Evolutionary conservation across 805 yeast species (phyloP).

Genomic region (Suhomyces faveliae): DNA sequence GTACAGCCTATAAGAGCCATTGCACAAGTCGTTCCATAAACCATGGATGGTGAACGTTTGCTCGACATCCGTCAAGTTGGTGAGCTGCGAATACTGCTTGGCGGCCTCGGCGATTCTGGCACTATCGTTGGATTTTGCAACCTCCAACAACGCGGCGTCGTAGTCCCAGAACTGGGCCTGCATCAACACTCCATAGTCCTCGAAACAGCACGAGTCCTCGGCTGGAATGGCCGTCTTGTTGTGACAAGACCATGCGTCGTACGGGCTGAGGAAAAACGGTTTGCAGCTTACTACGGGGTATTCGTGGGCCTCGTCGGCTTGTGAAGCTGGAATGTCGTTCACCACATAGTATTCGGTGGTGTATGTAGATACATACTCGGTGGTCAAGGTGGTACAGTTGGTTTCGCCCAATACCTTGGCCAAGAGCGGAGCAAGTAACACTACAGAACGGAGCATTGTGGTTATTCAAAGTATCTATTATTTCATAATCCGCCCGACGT

Average conservation of each 20-base stretch:
- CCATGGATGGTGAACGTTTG: conserved; percentile 45
- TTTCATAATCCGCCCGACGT: too few relatives aligned
- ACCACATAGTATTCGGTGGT: conserved; percentile 11
- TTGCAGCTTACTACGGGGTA: conserved; percentile 17
- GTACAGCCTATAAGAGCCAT: conserved; percentile 38
- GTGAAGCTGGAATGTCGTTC: conserved; percentile 9
- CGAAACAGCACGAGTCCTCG: conserved; percentile 48
- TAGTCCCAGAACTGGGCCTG: conserved; percentile 46
- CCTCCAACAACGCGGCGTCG: conserved; percentile 17
- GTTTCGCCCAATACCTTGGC: neutral
- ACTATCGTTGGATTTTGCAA: conserved; percentile 16
- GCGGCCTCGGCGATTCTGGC: conserved; percentile 7
- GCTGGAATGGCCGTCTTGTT: conserved; percentile 31
- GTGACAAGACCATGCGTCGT: conserved; percentile 16
- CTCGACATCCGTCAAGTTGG: conserved; percentile 11
- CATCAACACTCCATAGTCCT: conserved; percentile 37
- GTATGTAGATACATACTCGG: conserved; percentile 7
- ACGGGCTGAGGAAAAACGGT: conserved; percentile 13
- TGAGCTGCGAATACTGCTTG: conserved; percentile 1
- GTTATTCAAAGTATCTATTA: too few relatives aligned
- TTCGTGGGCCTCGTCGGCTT: conserved; percentile 9
- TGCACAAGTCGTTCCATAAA: conserved; percentile 44
- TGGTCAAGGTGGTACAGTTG: conserved; percentile 11
- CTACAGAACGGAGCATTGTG: neutral
- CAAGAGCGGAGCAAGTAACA: conserved; percentile 4